These are phyloP conservation scores for Arthrobotrys sinensis DNA, from an alignment of 2,329 filamentous ascomycete genomes.

Conservation along the genomic window DNA sequence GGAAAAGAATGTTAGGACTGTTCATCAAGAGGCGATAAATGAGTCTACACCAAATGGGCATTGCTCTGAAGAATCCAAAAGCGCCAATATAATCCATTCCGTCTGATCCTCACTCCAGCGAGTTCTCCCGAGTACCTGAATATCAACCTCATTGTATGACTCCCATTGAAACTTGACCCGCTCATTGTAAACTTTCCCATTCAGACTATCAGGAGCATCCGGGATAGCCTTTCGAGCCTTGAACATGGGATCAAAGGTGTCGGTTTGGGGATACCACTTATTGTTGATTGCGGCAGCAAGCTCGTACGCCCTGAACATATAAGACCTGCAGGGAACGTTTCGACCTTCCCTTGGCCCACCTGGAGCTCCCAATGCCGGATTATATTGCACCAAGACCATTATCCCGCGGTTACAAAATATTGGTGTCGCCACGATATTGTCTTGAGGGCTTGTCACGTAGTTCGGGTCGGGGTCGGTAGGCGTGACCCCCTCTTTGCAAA, in stretches of 20 bases:
- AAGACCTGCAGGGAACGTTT: background rate
- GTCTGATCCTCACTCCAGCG: slow-evolving; percentile 25
- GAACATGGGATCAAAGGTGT: background rate
- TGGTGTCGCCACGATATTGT: slow-evolving; percentile 22
- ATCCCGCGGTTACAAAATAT: slow-evolving; percentile 36
- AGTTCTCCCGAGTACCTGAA: slow-evolving; percentile 38
- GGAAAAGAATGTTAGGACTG: background rate
- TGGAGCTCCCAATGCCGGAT: background rate
- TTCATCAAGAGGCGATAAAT: background rate
- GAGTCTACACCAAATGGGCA: slow-evolving; percentile 26
- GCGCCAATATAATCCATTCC: slow-evolving; percentile 36
- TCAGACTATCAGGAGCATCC: slow-evolving; percentile 1
- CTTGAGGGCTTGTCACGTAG: background rate
- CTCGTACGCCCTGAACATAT: background rate
- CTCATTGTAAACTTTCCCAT: slow-evolving; percentile 9
- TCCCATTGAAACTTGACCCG: slow-evolving; percentile 8
- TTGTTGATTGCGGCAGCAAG: slow-evolving; percentile 26
- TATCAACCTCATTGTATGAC: slow-evolving; percentile 1
- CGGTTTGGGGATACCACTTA: slow-evolving; percentile 8
- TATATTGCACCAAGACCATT: slow-evolving; percentile 41
- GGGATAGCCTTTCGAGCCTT: slow-evolving; percentile 6
- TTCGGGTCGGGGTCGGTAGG: slow-evolving; percentile 37
- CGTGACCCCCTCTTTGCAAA: slow-evolving; percentile 6
- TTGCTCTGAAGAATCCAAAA: background rate
- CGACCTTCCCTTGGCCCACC: background rate